Base-by-base conservation (phyloP, 768 basidiomycete species). In the Tremella yokohamensis region DNA sequence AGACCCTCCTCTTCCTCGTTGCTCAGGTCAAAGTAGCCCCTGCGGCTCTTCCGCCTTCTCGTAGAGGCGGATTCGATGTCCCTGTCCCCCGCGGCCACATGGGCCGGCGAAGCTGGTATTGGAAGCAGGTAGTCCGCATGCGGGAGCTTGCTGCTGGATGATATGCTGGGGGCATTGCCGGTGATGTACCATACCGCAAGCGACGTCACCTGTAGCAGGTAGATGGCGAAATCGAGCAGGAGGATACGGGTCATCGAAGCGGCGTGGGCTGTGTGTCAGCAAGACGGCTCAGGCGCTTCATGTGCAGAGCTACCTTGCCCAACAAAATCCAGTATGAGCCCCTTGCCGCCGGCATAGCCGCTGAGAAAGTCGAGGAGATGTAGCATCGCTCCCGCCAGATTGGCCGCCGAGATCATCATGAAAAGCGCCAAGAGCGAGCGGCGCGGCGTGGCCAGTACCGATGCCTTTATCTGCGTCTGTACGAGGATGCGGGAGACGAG, bases 241-340 rank as follows among this genome's bases (percentile, higher is more conserved):
- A 72, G 39, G 24, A 72, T 60, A 9, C 70, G 62, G 3, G 63
- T 60, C 1, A 72, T 50, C 16, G 65, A 67, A 13, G 70, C 60
- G 19, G 59, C 59, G 18, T 57, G 54, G 1, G 63, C 70, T 72
- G 37, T 22, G 42, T 16, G 15, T 45, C 22, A 45, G 22, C 42
- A 6, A 4, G 15, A 18, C 15, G 4, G n/a, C 18, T 40, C 39
- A 18, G 11, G 39, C 39, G 39, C 39, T 40, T 11, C 11, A 18
- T 11, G 39, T 40, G 39, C 18, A 40, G 22, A 65, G 65, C 42
- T 56, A 72, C 70, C 49, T 49, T 72, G 68, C 9, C 70, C 70
- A 3, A 69, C 63, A 24, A 72, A 72, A 54, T 72, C 70, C 51
- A 72, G 42, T 44, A 72, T 47, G 22, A 72, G 9, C 0, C 68